A percentile compares a stretch with the other conserved stretches of the same genome.
Evolutionary conservation across 2,329 filamentous ascomycete species (phyloP).

Genomic region (Trichoderma endophyticum): DNA sequence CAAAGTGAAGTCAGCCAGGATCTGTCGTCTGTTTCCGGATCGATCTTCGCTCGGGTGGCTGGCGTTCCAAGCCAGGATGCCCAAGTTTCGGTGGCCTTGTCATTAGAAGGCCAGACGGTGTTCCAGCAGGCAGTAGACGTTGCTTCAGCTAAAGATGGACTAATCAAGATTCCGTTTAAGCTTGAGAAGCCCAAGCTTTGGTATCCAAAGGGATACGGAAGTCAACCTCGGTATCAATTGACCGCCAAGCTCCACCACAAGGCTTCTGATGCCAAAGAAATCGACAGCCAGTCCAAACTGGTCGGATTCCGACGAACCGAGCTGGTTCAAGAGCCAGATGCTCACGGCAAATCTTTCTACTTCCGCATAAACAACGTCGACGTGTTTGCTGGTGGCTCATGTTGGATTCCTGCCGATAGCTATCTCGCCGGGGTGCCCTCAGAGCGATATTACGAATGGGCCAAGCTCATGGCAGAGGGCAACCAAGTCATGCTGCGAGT

Average conservation of each 20-base stretch:
- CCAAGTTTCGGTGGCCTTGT: conserved; percentile 28
- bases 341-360: conserved; percentile 68
- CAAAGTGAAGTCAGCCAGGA: conserved; percentile 36
- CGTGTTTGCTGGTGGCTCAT: conserved; percentile 70
- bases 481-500: conserved; percentile 29
- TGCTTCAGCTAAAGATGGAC: background rate
- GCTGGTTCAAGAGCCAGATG: conserved; percentile 52
- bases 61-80: conserved; percentile 28
- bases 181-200: conserved; percentile 32
- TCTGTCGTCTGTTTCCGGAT: conserved; percentile 37
- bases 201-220: conserved; percentile 23
- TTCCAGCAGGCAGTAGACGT: conserved; percentile 19
- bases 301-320: conserved; percentile 62
- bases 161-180: conserved; percentile 32
- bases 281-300: conserved; percentile 40
- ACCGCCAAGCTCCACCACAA: background rate
- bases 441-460: conserved; percentile 48
- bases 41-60: conserved; percentile 37
- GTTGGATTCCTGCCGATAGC: conserved; percentile 77
- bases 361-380: conserved; percentile 71
- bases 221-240: conserved; percentile 13
- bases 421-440: conserved; percentile 66
- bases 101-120: conserved; percentile 20
- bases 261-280: background rate
- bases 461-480: conserved; percentile 61